These are phyloP conservation scores for Pythium brachiatum DNA, from an alignment of 352 stramenopile species.

Conservation along the genomic window DNA sequence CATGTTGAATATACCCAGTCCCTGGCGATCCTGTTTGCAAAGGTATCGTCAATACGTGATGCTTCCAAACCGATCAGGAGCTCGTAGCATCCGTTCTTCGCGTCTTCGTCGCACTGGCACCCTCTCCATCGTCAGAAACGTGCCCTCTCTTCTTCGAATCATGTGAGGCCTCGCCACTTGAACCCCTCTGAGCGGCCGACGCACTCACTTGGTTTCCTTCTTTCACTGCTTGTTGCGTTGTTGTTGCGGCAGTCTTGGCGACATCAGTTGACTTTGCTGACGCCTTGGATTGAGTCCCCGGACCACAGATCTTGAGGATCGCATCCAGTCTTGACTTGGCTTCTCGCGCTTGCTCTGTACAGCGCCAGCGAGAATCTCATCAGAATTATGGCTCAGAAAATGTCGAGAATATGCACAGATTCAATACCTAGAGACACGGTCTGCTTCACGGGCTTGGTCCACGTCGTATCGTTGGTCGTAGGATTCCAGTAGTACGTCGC, in stretches of 20 bases:
- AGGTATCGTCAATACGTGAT: too few relatives aligned
- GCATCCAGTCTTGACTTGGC: constrained; percentile 28
- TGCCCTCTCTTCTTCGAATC: background rate
- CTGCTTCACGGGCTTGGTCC: constrained; percentile 44
- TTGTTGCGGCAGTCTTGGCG: background rate
- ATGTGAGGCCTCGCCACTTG: background rate
- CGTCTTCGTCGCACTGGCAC: background rate
- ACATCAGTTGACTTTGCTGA: background rate
- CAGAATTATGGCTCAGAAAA: too few relatives aligned
- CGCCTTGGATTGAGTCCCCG: background rate
- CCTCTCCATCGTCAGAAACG: background rate
- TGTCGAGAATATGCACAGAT: too few relatives aligned
- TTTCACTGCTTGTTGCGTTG: background rate
- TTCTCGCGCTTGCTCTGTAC: constrained; percentile 24
- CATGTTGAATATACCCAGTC: background rate
- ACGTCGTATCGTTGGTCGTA: constrained; percentile 72
- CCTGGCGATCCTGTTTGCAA: background rate
- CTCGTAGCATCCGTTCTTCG: background rate
- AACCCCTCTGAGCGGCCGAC: too few relatives aligned
- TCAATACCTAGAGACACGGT: constrained; percentile 64
- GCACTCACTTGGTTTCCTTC: background rate
- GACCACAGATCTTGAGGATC: constrained; percentile 27
- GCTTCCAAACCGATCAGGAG: too few relatives aligned
- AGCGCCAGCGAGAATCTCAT: too few relatives aligned
- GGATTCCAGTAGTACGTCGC: constrained; percentile 77